Conservation (phyloP, 1,284 basidiomycete genomes). For the Pisolithus thermaeus region DNA sequence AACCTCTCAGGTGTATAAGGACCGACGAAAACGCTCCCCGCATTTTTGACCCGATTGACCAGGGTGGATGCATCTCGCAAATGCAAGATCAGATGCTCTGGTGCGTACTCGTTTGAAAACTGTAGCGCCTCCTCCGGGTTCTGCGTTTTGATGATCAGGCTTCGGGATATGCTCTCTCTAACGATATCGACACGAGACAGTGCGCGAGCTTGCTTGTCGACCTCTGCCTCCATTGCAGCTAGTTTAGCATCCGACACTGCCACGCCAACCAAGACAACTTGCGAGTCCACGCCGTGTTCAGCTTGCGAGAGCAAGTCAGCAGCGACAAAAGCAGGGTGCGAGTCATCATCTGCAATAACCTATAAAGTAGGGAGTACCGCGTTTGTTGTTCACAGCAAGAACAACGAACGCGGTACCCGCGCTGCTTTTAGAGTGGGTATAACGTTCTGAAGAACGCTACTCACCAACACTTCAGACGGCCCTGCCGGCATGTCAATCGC, state of each 20-base stretch:
- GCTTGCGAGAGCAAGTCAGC: slow-evolving; percentile 97
- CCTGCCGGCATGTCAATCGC: slow-evolving; percentile 99
- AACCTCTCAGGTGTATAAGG: slow-evolving; percentile 92
- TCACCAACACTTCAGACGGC: slow-evolving; percentile 91
- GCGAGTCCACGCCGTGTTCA: slow-evolving; percentile 96
- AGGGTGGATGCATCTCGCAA: slow-evolving; percentile 64
- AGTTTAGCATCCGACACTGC: slow-evolving; percentile 61
- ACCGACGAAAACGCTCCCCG: slow-evolving; percentile 96
- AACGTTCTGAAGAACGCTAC: slow-evolving; percentile 29
- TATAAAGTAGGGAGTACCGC: slow-evolving; percentile 31
- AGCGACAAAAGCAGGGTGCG: slow-evolving; percentile 88
- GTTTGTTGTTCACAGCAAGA: slow-evolving; percentile 32
- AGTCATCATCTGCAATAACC: slow-evolving; percentile 90
- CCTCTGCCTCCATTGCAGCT: slow-evolving; percentile 74
- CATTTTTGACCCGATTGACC: slow-evolving; percentile 75
- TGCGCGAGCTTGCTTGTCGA: slow-evolving; percentile 84
- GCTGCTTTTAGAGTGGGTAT: slow-evolving; percentile 9
- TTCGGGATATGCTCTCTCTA: slow-evolving; percentile 87
- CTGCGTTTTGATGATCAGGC: slow-evolving; percentile 77
- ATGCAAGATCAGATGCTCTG: slow-evolving; percentile 94
- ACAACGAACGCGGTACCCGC: slow-evolving; percentile 32
- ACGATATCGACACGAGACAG: slow-evolving; percentile 89
- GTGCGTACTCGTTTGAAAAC: slow-evolving; percentile 97
- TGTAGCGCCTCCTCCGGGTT: slow-evolving; percentile 71
- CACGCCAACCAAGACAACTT: slow-evolving; percentile 90